These are phyloP conservation scores for Saturnispora hagleri DNA, from an alignment of 805 yeast species.

Conservation along the genomic window DNA sequence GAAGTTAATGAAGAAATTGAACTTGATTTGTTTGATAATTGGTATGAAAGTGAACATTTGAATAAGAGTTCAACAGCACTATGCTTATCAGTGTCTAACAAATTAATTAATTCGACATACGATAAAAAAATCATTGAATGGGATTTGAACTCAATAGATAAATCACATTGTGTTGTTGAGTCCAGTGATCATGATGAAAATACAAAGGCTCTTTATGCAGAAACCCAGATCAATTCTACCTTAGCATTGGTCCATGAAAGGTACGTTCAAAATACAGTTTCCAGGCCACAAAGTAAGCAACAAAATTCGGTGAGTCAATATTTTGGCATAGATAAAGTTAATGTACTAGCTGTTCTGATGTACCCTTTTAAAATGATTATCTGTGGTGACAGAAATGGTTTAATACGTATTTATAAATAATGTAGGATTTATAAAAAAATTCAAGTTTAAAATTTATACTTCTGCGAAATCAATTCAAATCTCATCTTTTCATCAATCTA, in stretches of 20 bases:
- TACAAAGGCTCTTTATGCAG: conserved; percentile 16
- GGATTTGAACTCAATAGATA: conserved; percentile 27
- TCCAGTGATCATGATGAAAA: conserved; percentile 4
- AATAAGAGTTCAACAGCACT: conserved; percentile 14
- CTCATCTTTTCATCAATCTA: background rate
- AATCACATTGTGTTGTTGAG: conserved; percentile 27
- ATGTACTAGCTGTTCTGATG: background rate
- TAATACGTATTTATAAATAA: conserved; percentile 47
- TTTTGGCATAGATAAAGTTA: conserved; percentile 7
- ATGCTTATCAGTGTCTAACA: conserved; percentile 7
- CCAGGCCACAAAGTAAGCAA: conserved; percentile 7
- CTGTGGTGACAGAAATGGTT: conserved; percentile 61
- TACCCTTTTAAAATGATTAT: conserved; percentile 40
- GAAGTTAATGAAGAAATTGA: conserved; percentile 20
- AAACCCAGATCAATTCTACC: conserved; percentile 31
- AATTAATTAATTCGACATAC: conserved; percentile 15
- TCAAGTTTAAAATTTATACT: no score
- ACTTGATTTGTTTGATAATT: conserved; percentile 17
- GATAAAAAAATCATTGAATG: conserved; percentile 27
- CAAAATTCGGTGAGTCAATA: background rate
- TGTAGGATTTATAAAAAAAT: background rate
- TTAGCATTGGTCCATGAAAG: conserved; percentile 35
- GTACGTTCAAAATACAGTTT: conserved; percentile 9
- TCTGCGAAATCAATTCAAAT: background rate
- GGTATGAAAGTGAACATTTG: conserved; percentile 20